Evolutionary conservation across 2,329 filamentous ascomycete species (phyloP).

Genomic region (Zalaria obscura): DNA sequence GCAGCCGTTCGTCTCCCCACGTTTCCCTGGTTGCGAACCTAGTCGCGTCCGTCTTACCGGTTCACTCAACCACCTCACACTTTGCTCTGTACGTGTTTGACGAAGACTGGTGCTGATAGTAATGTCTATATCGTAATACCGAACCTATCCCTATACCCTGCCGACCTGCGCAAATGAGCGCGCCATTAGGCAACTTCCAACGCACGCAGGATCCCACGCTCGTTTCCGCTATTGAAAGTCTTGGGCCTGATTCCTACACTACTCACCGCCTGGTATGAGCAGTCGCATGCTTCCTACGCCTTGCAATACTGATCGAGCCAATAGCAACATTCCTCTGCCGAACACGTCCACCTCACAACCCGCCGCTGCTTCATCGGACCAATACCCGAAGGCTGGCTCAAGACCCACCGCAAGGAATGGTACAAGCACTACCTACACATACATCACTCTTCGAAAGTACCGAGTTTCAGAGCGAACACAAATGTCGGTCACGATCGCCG

Average conservation of each 20-base stretch:
- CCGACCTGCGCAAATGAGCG: not conserved
- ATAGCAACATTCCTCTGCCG: slow-evolving; percentile 45
- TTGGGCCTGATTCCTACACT: slow-evolving; percentile 8
- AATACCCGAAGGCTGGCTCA: slow-evolving; percentile 51
- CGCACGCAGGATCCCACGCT: slow-evolving; percentile 5
- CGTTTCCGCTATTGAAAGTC: slow-evolving; percentile 4
- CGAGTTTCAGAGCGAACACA: slow-evolving; percentile 38
- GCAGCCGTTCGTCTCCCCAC: too few species aligned
- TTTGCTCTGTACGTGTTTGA: too few species aligned
- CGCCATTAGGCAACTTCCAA: not conserved
- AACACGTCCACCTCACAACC: slow-evolving; percentile 47
- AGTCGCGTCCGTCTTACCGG: too few species aligned
- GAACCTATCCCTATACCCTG: not conserved
- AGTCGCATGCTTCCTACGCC: slow-evolving; percentile 7
- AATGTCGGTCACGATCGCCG: slow-evolving; percentile 28
- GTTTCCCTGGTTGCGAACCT: too few species aligned
- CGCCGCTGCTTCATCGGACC: slow-evolving; percentile 51
- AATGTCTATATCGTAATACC: not conserved
- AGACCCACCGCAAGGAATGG: slow-evolving; percentile 48
- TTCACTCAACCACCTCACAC: too few species aligned
- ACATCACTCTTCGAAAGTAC: slow-evolving; percentile 27
- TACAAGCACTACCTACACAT: slow-evolving; percentile 37
- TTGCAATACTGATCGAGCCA: slow-evolving; percentile 9
- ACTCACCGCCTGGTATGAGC: slow-evolving; percentile 6
- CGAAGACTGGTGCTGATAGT: not conserved